Percentiles rank a stretch among this genome's conserved stretches.
Evolutionary conservation across 2,329 filamentous ascomycete species (phyloP).

Genomic region (Beauveria asiatica): DNA sequence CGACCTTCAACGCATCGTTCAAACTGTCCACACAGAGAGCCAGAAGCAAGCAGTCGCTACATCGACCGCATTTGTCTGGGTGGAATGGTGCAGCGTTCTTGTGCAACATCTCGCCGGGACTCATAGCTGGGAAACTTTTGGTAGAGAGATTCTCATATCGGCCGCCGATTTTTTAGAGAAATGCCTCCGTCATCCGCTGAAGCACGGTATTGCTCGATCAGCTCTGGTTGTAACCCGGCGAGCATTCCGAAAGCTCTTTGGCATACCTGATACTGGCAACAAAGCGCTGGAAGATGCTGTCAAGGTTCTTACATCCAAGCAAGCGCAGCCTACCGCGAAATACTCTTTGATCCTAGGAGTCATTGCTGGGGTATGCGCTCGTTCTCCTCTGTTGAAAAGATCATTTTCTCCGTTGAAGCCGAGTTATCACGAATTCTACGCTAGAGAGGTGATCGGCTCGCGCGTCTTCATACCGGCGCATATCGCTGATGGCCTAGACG

Average conservation of each 20-base stretch:
- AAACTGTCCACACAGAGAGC: slow-evolving; percentile 61
- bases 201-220: slow-evolving; percentile 58
- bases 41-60: slow-evolving; percentile 70
- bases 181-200: slow-evolving; percentile 59
- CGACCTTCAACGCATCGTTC: slow-evolving; percentile 55
- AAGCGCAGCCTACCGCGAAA: slow-evolving; percentile 51
- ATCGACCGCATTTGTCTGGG: slow-evolving; percentile 75
- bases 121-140: slow-evolving; percentile 55
- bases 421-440: slow-evolving; percentile 73
- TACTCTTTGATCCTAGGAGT: slow-evolving; percentile 76
- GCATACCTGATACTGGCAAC: slow-evolving; percentile 43
- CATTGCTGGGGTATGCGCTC: slow-evolving; percentile 76
- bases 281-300: slow-evolving; percentile 57
- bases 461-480: slow-evolving; percentile 62
- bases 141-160: slow-evolving; percentile 56
- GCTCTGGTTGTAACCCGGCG: slow-evolving; percentile 71
- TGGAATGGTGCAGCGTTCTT: slow-evolving; percentile 81
- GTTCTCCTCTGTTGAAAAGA: slow-evolving; percentile 54
- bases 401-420: slow-evolving; percentile 57
- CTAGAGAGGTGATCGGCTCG: slow-evolving; percentile 76
- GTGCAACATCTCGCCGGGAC: slow-evolving; percentile 61
- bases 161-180: slow-evolving; percentile 69
- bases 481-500: slow-evolving; percentile 61
- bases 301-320: slow-evolving; percentile 59
- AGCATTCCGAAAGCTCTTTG: slow-evolving; percentile 67